Evolutionary conservation across 768 basidiomycete genomes (phyloP), one percentile per base, ranked within the genome.

Genomic region (Collybia nuda): DNA sequence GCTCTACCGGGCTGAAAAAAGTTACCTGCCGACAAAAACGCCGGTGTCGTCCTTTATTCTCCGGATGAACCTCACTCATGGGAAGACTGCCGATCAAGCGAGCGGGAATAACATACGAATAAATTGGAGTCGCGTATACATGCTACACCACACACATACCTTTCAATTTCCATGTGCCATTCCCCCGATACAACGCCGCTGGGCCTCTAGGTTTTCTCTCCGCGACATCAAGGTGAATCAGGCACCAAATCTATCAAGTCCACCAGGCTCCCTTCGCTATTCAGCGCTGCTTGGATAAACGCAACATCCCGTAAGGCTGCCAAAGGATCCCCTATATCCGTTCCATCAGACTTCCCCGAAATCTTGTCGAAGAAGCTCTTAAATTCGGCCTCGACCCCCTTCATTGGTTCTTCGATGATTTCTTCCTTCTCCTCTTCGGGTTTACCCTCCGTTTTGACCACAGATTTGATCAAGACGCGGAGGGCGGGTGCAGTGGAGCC

Each of bases 201-300:
- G 14, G 6, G n/a, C n/a, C 26, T 12, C 24, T 21, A 6, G 9
- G 14, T 11, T 32, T 11, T 32, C 32, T 32, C 32, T 9, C 9
- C 14, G 32, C 14, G 32, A 32, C 24, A 37, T 40, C 46, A 56
- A 5, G 49, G 17, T 2, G 55, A 52, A 17, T 18, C 56, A 3
- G 57, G 52, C 40, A 69, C 58, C 26, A 78, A 56, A 50, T 70
- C 72, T 46, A 62, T 61, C 42, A 93, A 67, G 64, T 87, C 80
- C 2, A 92, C 74, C 32, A 78, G 62, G 51, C 71, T 59, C 5
- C 89, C 89, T 17, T 78, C 67, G 56, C 85, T 86, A 32, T 78
- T 84, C 71, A 93, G 69, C 23, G 80, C 81, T 22, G 87, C 90
- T 69, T 95, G 76, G 52, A 95, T 86, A 58, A 92, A 73, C 22